These are phyloP conservation scores for Schoenoplectus triqueter DNA, from an alignment of 202 grass and related monocot genomes.

Conservation along the genomic window DNA sequence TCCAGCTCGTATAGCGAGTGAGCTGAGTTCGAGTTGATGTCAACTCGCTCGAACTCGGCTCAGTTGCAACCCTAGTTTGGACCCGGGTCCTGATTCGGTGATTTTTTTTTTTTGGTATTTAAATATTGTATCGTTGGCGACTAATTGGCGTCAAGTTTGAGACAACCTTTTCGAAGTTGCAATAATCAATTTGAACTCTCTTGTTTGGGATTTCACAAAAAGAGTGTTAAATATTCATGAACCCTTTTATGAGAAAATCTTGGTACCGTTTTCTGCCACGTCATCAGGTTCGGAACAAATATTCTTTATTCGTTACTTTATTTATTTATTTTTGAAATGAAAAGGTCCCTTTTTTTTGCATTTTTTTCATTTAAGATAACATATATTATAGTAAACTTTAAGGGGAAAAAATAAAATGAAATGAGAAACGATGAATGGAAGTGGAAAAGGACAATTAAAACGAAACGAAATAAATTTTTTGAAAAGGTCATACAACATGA, in stretches of 20 bases:
- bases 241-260: background rate
- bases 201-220: background rate
- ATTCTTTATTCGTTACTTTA: background rate
- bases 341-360: no score
- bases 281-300: background rate
- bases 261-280: background rate
- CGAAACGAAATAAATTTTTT: background rate
- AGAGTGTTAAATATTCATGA: background rate
- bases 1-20: no score
- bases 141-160: background rate
- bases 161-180: background rate
- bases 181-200: background rate
- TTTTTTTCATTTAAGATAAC: background rate
- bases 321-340: background rate
- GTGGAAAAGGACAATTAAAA: no score
- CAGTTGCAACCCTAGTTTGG: no score
- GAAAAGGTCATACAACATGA: background rate
- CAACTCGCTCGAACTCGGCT: no score
- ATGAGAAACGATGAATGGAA: background rate
- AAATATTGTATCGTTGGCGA: background rate
- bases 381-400: no score
- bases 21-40: no score
- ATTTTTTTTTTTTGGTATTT: no score
- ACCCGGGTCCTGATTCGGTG: no score
- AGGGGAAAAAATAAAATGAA: background rate